Evolutionary conservation across 257 asterid genomes (phyloP).

Genomic region (Haberlea rhodopensis): DNA sequence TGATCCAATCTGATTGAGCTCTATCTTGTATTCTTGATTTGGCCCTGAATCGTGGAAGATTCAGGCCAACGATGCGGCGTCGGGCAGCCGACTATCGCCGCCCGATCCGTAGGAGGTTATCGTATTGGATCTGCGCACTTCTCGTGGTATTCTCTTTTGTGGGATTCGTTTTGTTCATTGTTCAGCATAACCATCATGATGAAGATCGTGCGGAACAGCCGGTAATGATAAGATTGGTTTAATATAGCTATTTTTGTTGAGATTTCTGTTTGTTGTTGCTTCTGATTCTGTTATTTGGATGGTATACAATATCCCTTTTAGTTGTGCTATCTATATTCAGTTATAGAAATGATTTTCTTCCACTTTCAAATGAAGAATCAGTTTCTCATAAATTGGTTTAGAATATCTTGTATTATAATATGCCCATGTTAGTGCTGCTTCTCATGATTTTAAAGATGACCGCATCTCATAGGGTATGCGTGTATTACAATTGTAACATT

Average conservation of each 20-base stretch:
- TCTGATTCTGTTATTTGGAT: not conserved
- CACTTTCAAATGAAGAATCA: not conserved
- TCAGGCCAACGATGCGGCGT: constrained; percentile 44
- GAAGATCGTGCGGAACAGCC: constrained; percentile 43
- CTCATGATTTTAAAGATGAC: not conserved
- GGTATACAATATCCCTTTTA: not conserved
- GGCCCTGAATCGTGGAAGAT: constrained; percentile 27
- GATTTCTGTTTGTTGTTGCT: not conserved
- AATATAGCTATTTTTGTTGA: not conserved
- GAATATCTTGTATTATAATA: too few relatives aligned
- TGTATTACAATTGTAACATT: too few relatives aligned
- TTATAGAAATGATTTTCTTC: not conserved
- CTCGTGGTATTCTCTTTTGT: constrained; percentile 41
- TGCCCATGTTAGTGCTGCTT: too few relatives aligned
- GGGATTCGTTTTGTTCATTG: constrained; percentile 42
- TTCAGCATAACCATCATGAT: constrained; percentile 43
- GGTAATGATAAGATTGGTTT: constrained; percentile 27
- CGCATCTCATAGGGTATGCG: not conserved
- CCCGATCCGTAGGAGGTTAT: constrained; percentile 51
- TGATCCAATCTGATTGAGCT: not conserved
- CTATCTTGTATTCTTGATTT: constrained; percentile 16
- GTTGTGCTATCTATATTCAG: not conserved
- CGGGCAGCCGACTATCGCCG: constrained; percentile 61
- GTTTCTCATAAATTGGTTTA: not conserved
- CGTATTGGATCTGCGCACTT: constrained; percentile 54